These are phyloP conservation scores for Leccinum truebloodii DNA, from an alignment of 768 basidiomycete species.

Conservation along the genomic window DNA sequence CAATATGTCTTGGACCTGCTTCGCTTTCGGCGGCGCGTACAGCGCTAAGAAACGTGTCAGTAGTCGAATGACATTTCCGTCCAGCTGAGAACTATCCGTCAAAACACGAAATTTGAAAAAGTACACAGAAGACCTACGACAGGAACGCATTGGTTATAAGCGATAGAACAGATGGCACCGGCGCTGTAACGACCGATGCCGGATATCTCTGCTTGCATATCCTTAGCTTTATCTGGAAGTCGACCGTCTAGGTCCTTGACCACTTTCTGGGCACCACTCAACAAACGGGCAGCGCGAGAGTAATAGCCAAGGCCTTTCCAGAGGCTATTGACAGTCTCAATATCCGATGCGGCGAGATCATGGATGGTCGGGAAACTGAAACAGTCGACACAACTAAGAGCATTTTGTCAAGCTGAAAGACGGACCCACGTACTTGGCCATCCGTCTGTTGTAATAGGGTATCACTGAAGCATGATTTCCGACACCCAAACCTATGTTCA, in stretches of 20 bases:
- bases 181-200: slow-evolving; percentile 91
- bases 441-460: slow-evolving; percentile 90
- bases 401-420: not conserved
- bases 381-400: not conserved
- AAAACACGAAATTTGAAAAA: not conserved
- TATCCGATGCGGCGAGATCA: slow-evolving; percentile 68
- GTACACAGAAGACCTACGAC: slow-evolving; percentile 57
- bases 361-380: slow-evolving; percentile 80
- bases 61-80: slow-evolving; percentile 89
- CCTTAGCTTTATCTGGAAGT: slow-evolving; percentile 77
- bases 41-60: slow-evolving; percentile 81
- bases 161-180: slow-evolving; percentile 86
- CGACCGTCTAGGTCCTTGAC: slow-evolving; percentile 64
- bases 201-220: slow-evolving; percentile 81
- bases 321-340: slow-evolving; percentile 83
- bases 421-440: slow-evolving; percentile 57
- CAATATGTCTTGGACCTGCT: slow-evolving; percentile 74
- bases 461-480: slow-evolving; percentile 97
- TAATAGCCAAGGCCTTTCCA: slow-evolving; percentile 97
- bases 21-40: slow-evolving; percentile 79
- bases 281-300: slow-evolving; percentile 78
- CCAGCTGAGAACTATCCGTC: slow-evolving; percentile 51
- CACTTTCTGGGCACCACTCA: slow-evolving; percentile 81
- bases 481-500: slow-evolving; percentile 74
- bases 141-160: slow-evolving; percentile 79